Conservation (phyloP, 768 basidiomycete species). For the Lactarius quietus region DNA sequence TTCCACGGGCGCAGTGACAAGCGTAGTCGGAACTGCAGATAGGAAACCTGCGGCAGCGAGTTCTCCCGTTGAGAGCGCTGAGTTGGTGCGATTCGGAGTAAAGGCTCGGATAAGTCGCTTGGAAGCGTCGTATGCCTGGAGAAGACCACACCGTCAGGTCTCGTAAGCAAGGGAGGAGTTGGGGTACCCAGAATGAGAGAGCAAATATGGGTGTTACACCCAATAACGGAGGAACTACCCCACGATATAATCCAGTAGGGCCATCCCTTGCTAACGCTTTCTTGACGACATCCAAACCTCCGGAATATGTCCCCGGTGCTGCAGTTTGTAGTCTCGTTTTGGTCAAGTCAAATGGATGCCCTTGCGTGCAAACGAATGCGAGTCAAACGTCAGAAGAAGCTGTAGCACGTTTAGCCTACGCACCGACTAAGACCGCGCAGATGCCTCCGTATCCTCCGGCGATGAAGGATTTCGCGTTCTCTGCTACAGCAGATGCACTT, state of each 20-base stretch:
- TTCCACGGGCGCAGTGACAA: conserved; percentile 94
- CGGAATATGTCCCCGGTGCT: conserved; percentile 79
- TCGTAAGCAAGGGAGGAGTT: conserved; percentile 24
- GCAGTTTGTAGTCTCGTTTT: conserved; percentile 97
- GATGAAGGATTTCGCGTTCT: conserved; percentile 77
- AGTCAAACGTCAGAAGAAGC: neutral
- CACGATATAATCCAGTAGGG: conserved; percentile 80
- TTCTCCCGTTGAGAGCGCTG: conserved; percentile 65
- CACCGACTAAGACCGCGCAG: conserved; percentile 85
- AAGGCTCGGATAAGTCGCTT: conserved; percentile 76
- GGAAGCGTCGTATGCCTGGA: conserved; percentile 87
- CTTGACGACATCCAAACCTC: conserved; percentile 90
- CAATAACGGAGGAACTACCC: conserved; percentile 88
- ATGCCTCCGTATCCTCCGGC: conserved; percentile 93
- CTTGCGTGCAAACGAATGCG: conserved; percentile 37
- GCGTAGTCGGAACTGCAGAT: conserved; percentile 87
- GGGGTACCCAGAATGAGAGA: conserved; percentile 87
- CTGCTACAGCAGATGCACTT: conserved; percentile 33
- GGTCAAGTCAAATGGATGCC: conserved; percentile 97
- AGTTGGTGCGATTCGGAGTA: conserved; percentile 73
- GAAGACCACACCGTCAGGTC: conserved; percentile 4
- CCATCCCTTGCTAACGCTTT: conserved; percentile 92
- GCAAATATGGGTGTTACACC: conserved; percentile 99
- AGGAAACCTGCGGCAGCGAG: conserved; percentile 92
- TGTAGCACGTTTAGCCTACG: conserved; percentile 32